Evolutionary conservation across 2,329 filamentous ascomycete genomes (phyloP).

Genomic region (Chrysosporium queenslandicum): DNA sequence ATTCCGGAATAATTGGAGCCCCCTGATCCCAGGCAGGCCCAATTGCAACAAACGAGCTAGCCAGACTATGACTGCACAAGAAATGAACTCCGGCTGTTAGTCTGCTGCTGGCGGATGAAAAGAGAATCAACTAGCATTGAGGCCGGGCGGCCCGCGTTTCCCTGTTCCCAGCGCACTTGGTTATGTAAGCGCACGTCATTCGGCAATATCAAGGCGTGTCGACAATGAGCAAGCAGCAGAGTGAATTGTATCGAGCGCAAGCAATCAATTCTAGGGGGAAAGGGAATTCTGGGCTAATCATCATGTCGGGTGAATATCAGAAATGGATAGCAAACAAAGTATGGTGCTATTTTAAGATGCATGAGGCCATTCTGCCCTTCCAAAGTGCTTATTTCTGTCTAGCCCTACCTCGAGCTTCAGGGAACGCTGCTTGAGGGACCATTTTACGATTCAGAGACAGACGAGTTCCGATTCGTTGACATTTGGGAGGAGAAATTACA

Average conservation of each 20-base stretch:
- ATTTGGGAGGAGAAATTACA: background rate
- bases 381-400: background rate
- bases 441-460: background rate
- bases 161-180: too few relatives aligned
- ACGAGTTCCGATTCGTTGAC: background rate
- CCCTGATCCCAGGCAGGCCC: background rate
- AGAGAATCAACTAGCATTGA: too few relatives aligned
- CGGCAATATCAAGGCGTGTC: background rate
- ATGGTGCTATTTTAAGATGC: background rate
- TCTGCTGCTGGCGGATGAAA: too few relatives aligned
- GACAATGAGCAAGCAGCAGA: background rate
- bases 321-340: background rate
- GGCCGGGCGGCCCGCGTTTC: too few relatives aligned
- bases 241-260: background rate
- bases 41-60: background rate
- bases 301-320: background rate
- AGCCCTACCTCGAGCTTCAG: background rate
- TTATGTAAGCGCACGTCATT: background rate
- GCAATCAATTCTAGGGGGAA: background rate
- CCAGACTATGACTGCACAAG: too few relatives aligned
- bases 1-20: background rate
- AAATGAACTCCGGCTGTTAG: too few relatives aligned
- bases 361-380: too few relatives aligned
- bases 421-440: background rate
- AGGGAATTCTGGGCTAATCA: background rate